A percentile compares a stretch with the other conserved stretches of the same genome.
Evolutionary conservation across 345 rosid genomes (phyloP).

Genomic region (Triadica sebifera): DNA sequence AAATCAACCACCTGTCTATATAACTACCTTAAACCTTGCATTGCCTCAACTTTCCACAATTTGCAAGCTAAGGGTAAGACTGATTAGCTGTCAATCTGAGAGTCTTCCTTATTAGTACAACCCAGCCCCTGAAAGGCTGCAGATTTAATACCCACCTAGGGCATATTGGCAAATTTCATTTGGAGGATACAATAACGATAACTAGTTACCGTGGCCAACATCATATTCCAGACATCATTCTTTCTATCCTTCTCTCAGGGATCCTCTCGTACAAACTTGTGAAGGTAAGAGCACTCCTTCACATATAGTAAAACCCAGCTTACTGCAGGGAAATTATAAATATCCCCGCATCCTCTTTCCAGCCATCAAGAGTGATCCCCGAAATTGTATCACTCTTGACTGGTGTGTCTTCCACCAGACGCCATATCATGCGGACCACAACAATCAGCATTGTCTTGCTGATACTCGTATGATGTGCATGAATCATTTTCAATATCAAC

Average conservation of each 20-base stretch:
- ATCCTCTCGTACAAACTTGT: too few species aligned
- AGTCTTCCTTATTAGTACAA: background rate
- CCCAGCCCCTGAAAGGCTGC: background rate
- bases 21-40: background rate
- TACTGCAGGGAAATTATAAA: background rate
- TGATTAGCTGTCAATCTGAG: background rate
- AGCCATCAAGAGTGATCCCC: background rate
- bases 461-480: slow-evolving; percentile 36
- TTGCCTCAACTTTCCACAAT: background rate
- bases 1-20: background rate
- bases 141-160: background rate
- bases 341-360: background rate
- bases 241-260: too few species aligned
- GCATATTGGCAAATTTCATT: slow-evolving; percentile 3
- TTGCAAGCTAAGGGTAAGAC: slow-evolving; percentile 3
- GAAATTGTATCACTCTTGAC: slow-evolving; percentile 19
- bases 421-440: slow-evolving; percentile 12
- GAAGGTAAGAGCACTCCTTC: background rate
- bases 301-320: too few species aligned
- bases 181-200: background rate
- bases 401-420: slow-evolving; percentile 14
- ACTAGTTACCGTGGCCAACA: background rate
- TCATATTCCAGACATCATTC: slow-evolving; percentile 5
- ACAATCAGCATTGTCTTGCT: slow-evolving; percentile 19
- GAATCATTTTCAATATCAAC: slow-evolving; percentile 35